Percentiles rank a stretch among this genome's conserved stretches.
These are phyloP conservation scores for Neurospora sp. DNA, from an alignment of 495 filamentous ascomycete species.

Conservation along the genomic window DNA sequence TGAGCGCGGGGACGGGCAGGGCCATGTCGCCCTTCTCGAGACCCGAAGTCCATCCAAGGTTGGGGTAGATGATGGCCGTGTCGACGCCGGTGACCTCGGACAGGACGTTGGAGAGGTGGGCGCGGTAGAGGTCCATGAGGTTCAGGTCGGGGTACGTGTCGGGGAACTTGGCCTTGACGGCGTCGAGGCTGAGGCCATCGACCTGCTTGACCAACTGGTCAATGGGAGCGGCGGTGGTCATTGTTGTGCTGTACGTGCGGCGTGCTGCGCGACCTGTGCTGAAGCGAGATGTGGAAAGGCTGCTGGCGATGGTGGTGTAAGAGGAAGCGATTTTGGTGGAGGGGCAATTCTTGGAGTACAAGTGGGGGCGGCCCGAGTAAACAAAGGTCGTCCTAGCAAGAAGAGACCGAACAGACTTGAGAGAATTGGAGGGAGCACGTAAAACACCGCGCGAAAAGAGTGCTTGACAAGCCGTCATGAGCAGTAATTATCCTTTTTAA, in stretches of 20 bases:
- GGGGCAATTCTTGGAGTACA: not conserved
- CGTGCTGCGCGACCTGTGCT: slow-evolving; percentile 2
- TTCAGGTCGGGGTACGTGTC: slow-evolving; percentile 60
- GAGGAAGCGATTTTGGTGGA: not conserved
- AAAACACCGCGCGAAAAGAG: not conserved
- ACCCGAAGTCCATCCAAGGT: slow-evolving; percentile 69
- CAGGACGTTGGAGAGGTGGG: slow-evolving; percentile 67
- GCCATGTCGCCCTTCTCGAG: slow-evolving; percentile 86
- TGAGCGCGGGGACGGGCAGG: slow-evolving; percentile 67
- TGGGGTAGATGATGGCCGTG: slow-evolving; percentile 61
- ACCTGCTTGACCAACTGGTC: slow-evolving; percentile 29
- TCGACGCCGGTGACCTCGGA: slow-evolving; percentile 66
- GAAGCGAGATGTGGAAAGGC: not conserved
- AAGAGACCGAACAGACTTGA: not conserved
- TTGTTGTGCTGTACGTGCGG: slow-evolving; percentile 15
- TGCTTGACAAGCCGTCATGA: not conserved
- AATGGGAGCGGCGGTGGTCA: slow-evolving; percentile 18
- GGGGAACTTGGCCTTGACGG: slow-evolving; percentile 36
- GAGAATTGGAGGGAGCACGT: not conserved
- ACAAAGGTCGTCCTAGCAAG: not conserved
- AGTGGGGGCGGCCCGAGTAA: not conserved
- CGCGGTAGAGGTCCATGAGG: slow-evolving; percentile 79
- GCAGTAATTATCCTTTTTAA: not conserved
- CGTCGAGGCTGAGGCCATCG: slow-evolving; percentile 28
- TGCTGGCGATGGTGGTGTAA: not conserved